Evolutionary conservation across 2,329 filamentous ascomycete genomes (phyloP), one percentile per base, ranked within the genome.

Genomic region (Lasiodiplodia hormozganensis): DNA sequence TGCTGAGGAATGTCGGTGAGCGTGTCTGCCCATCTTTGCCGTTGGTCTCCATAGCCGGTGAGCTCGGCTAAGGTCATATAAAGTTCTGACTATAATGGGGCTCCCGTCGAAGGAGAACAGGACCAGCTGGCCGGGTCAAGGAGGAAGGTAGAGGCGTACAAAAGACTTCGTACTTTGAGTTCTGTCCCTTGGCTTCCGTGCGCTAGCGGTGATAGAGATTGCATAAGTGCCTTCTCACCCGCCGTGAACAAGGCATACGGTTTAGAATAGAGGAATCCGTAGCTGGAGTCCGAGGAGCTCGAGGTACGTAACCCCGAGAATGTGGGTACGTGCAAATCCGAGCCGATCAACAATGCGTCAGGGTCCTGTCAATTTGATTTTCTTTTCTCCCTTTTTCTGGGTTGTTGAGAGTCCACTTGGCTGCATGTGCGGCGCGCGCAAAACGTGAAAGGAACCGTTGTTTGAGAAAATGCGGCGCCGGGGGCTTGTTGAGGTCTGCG

Each of bases 401-500:
- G 11, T 36, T 56, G 25, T 47, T n/a, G 43, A n/a, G 43, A n/a
- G 21, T 47, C 43, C 43, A 47, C 43, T 21, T 18, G 43, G 43
- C 43, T 53, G 25, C 51, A 12, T 53, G 51, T 18, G 58, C 25
- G 18, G 49, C 40, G 40, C 23, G n/a, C 25, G 40, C 23, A n/a
- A 21, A 18, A 53, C 23, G 28, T 53, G 28, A 28, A 31, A 53
- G 14, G 40, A n/a, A 43, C 58, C 47, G 47, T 43, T 60, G 57
- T 60, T 60, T 60, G 23, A 40, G 57, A 23, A 49, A 43, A n/a
- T 34, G 23, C 25, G 56, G 58, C 58, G 40, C 40, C 51, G 58
- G 23, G 58, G 40, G 25, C 58, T 49, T 36, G 58, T 6, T 34
- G 58, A 51, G 40, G 58, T 34, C 58, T 62, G 58, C 40, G 58